Base-by-base conservation (phyloP, 352 stramenopile genomes). In the Detonula confervacea region DNA sequence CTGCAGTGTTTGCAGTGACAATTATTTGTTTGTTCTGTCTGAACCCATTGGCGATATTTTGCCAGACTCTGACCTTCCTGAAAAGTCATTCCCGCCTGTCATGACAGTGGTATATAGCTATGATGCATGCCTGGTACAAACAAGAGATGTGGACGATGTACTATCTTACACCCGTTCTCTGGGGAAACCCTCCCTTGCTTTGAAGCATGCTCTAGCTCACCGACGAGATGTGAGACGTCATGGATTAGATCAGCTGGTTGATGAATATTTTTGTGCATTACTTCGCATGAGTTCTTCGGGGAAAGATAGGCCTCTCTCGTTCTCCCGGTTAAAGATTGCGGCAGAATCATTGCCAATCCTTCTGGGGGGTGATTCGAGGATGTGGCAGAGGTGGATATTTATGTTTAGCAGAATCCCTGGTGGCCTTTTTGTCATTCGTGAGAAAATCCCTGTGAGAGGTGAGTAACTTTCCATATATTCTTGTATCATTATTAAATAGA, bases 381-480 rank as follows among this genome's bases (percentile, higher is more conserved):
- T 89, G 52, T 93, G 88, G 88, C 68, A 80, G 30, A 60, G 77
- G 62, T 93, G 88, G 88, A 84, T 85, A 55, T 73, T 83, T 33
- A 66, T 87, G 42, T 81, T 93, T 68, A 77, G 84, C 46, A 66
- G 71, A 42, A 81, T 92, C 16, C 87, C 84, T 47, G 88, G 86
- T 49, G 80, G 75, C 16, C 72, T 93, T 30, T 92, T 91, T 73
- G 33, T 88, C 2, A 69, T 91, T 20, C 55, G 80, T 29, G 81
- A 91, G 39, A 80, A 87, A 72, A 73, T 93, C 24, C 86, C 88
- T 44, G 88, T 93, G 12, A 44, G 87, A 78, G 82, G 79, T 86
- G 77, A 73, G 79, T 73, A 27, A 30, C 3, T 42, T 54, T 27
- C 24, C 3, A 29, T 20, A 25, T 27, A 2, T 63, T 71, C 59